Conservation (phyloP, 768 basidiomycete species). For the Mrakia gelida region DNA sequence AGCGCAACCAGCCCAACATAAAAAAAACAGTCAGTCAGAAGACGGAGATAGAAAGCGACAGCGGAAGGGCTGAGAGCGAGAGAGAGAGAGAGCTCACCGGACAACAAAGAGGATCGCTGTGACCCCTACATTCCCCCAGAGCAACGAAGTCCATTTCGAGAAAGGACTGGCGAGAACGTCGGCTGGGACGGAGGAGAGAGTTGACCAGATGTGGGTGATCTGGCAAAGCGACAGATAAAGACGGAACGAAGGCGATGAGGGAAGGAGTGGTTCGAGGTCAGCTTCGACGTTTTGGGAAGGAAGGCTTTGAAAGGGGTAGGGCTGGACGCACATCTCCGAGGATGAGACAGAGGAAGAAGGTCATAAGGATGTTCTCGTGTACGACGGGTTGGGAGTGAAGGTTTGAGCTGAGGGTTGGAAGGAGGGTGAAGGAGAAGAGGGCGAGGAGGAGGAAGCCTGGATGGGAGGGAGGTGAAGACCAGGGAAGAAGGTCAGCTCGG, state of each 20-base stretch:
- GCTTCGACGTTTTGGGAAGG: constrained; percentile 33
- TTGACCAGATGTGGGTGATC: constrained; percentile 35
- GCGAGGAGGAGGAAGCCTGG: constrained; percentile 42
- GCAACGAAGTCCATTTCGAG: constrained; percentile 38
- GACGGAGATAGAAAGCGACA: not conserved
- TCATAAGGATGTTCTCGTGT: constrained; percentile 40
- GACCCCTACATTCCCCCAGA: constrained; percentile 42
- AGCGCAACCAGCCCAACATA: too few relatives aligned
- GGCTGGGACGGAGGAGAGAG: constrained; percentile 40
- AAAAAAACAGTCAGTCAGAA: not conserved
- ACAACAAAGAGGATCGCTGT: constrained; percentile 38
- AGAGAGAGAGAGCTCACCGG: constrained; percentile 24
- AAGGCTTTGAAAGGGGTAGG: not conserved
- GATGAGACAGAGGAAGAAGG: constrained; percentile 41
- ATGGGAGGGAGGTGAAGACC: not conserved
- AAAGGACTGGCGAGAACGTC: constrained; percentile 34
- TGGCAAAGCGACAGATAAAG: not conserved
- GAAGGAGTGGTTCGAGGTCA: not conserved
- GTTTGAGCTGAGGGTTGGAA: constrained; percentile 36
- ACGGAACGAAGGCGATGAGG: too few relatives aligned
- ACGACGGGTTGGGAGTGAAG: constrained; percentile 30
- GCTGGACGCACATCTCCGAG: constrained; percentile 38
- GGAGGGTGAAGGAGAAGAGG: constrained; percentile 40
- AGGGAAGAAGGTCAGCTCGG: not conserved
- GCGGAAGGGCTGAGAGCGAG: not conserved